A percentile compares a stretch with the other conserved stretches of the same genome.
These are phyloP conservation scores for Arthrobotrys sphaeroides DNA, from an alignment of 2,329 filamentous ascomycete genomes.

Conservation along the genomic window DNA sequence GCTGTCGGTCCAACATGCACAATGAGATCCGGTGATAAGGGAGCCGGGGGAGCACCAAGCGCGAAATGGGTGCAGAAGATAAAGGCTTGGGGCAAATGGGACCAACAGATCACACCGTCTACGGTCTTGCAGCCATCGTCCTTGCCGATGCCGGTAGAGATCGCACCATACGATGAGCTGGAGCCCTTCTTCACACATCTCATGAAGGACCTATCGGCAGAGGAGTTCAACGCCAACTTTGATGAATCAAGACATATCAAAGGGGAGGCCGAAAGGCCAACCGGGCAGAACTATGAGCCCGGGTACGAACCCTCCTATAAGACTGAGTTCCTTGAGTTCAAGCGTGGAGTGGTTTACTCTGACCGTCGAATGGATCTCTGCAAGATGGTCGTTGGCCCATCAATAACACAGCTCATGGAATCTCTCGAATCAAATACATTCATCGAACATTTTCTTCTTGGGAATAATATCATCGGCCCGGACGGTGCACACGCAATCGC, in stretches of 20 bases:
- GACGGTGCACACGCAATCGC: slow-evolving; percentile 64
- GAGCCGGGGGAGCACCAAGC: not conserved
- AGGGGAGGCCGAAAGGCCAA: slow-evolving; percentile 3
- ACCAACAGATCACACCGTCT: slow-evolving; percentile 58
- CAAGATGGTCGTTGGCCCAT: slow-evolving; percentile 68
- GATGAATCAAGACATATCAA: slow-evolving; percentile 28
- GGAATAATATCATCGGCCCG: slow-evolving; percentile 68
- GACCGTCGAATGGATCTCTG: slow-evolving; percentile 68
- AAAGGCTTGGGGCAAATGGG: slow-evolving; percentile 60
- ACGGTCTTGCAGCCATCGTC: slow-evolving; percentile 59
- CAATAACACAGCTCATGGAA: slow-evolving; percentile 66
- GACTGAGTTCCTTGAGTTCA: slow-evolving; percentile 60
- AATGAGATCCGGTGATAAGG: slow-evolving; percentile 16
- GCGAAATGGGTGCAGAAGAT: slow-evolving; percentile 48
- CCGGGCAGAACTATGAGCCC: slow-evolving; percentile 18
- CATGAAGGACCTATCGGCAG: slow-evolving; percentile 42
- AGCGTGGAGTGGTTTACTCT: slow-evolving; percentile 64
- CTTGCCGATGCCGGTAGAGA: slow-evolving; percentile 61
- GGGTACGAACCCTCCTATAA: slow-evolving; percentile 60
- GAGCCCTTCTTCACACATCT: slow-evolving; percentile 61
- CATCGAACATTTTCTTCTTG: slow-evolving; percentile 66
- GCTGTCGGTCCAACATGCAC: slow-evolving; percentile 27
- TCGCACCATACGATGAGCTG: slow-evolving; percentile 59
- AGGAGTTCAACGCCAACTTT: slow-evolving; percentile 56
- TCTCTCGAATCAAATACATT: slow-evolving; percentile 65